Percentiles rank a stretch among this genome's conserved stretches.
Evolutionary conservation across 495 filamentous ascomycete species (phyloP).

Genomic region (Terfezia boudieri): DNA sequence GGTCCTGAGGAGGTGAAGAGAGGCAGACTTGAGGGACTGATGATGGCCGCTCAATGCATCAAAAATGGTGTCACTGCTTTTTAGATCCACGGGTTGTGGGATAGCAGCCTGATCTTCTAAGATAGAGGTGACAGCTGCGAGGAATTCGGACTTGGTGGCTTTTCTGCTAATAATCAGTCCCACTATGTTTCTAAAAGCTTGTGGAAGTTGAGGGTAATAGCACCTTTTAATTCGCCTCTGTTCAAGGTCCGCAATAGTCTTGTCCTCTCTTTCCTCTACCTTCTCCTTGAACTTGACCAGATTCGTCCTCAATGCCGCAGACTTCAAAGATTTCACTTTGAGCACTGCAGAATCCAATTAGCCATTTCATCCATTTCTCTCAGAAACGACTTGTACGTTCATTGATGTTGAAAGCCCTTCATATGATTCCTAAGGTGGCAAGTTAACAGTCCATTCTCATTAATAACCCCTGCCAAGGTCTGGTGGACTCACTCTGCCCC

Average conservation of each 20-base stretch:
- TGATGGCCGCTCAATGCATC: neutral
- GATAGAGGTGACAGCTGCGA: neutral
- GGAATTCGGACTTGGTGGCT: neutral
- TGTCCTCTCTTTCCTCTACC: neutral
- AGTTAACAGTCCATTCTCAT: neutral
- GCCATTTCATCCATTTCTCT: too few relatives aligned
- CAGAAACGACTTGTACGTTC: too few relatives aligned
- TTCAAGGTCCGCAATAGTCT: neutral
- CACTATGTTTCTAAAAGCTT: neutral
- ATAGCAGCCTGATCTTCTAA: neutral
- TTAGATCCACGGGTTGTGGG: neutral
- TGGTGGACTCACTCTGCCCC: too few relatives aligned
- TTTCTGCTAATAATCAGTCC: neutral
- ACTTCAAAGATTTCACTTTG: neutral
- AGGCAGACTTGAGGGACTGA: neutral
- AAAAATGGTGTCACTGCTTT: neutral
- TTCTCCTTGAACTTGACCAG: neutral
- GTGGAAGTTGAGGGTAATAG: neutral
- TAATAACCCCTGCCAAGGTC: too few relatives aligned
- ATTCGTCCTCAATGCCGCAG: neutral
- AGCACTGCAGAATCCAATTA: neutral
- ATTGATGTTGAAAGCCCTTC: too few relatives aligned
- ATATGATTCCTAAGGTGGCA: neutral
- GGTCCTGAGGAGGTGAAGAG: neutral
- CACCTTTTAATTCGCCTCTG: neutral